These are phyloP conservation scores for Leptographium galeiforme DNA, from an alignment of 2,329 filamentous ascomycete species.

Conservation along the genomic window DNA sequence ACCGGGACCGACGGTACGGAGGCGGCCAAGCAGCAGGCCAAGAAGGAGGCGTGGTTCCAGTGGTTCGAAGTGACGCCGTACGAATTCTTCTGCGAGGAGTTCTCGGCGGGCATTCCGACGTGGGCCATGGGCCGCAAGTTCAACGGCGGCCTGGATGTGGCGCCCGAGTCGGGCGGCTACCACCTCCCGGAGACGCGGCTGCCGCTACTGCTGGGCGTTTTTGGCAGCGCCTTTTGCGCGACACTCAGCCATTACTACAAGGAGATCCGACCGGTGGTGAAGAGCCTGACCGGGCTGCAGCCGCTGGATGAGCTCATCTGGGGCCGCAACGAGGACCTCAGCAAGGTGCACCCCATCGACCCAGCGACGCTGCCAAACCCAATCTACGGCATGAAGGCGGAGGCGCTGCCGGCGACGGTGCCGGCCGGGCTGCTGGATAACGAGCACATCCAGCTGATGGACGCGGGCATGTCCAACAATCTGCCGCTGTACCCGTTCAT, in stretches of 20 bases:
- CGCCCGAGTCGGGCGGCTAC: constrained; percentile 45
- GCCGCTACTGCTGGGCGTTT: constrained; percentile 82
- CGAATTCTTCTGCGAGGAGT: constrained; percentile 90
- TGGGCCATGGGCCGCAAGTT: constrained; percentile 87
- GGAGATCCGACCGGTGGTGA: constrained; percentile 74
- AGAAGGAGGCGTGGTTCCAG: constrained; percentile 78
- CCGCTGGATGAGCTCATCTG: constrained; percentile 72
- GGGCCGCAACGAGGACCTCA: constrained; percentile 68
- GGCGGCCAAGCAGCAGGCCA: constrained; percentile 34
- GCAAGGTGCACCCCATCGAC: constrained; percentile 89
- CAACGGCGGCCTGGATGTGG: constrained; percentile 52
- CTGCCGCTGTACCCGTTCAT: constrained; percentile 90
- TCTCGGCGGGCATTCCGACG: constrained; percentile 80
- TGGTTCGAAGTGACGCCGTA: constrained; percentile 96
- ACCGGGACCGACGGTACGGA: constrained; percentile 25
- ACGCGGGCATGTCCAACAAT: constrained; percentile 98
- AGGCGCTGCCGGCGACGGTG: constrained; percentile 59
- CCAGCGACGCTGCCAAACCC: constrained; percentile 87
- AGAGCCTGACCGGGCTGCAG: constrained; percentile 58
- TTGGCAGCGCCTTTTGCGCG: constrained; percentile 91
- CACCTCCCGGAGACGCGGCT: constrained; percentile 74
- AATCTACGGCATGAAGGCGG: constrained; percentile 62
- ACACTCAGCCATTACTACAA: constrained; percentile 93
- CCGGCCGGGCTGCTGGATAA: constrained; percentile 61
- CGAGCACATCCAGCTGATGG: constrained; percentile 74